These are phyloP conservation scores for Flammula alnicola DNA, from an alignment of 1,284 basidiomycete genomes.

Conservation along the genomic window DNA sequence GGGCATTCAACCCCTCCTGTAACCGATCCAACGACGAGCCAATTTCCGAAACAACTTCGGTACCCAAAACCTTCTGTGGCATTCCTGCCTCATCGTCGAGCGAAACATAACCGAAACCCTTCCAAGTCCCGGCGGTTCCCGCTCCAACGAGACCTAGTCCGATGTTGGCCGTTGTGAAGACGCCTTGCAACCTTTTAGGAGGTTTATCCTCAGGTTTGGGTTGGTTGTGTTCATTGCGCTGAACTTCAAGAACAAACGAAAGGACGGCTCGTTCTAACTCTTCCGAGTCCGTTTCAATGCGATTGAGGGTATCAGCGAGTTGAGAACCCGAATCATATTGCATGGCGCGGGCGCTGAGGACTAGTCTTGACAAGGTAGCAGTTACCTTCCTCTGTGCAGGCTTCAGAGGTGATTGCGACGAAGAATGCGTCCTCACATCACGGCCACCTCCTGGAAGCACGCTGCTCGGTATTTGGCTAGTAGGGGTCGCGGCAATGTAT, in stretches of 20 bases:
- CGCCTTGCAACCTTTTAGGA: constrained; percentile 65
- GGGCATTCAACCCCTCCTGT: constrained; percentile 49
- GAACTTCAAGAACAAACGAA: constrained; percentile 74
- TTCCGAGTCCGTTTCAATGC: constrained; percentile 77
- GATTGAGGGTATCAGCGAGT: constrained; percentile 64
- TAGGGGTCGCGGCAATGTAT: constrained; percentile 69
- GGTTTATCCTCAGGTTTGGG: constrained; percentile 34
- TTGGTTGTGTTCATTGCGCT: constrained; percentile 53
- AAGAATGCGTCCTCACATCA: constrained; percentile 45
- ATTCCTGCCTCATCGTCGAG: constrained; percentile 51
- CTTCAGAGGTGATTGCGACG: constrained; percentile 65
- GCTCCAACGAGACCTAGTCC: constrained; percentile 77
- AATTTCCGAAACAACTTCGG: constrained; percentile 59
- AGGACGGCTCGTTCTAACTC: constrained; percentile 78
- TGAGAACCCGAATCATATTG: constrained; percentile 73
- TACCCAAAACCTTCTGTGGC: constrained; percentile 53
- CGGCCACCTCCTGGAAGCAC: constrained; percentile 57
- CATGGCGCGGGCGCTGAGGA: constrained; percentile 77
- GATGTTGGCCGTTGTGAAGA: constrained; percentile 65
- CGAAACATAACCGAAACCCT: constrained; percentile 78
- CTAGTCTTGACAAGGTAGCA: constrained; percentile 76
- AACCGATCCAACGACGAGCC: constrained; percentile 50
- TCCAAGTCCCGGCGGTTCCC: constrained; percentile 72
- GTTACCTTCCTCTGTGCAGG: constrained; percentile 79
- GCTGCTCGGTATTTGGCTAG: constrained; percentile 62